Base-by-base conservation (phyloP, 495 filamentous ascomycete species). In the Diplogelasinospora grovesii region DNA sequence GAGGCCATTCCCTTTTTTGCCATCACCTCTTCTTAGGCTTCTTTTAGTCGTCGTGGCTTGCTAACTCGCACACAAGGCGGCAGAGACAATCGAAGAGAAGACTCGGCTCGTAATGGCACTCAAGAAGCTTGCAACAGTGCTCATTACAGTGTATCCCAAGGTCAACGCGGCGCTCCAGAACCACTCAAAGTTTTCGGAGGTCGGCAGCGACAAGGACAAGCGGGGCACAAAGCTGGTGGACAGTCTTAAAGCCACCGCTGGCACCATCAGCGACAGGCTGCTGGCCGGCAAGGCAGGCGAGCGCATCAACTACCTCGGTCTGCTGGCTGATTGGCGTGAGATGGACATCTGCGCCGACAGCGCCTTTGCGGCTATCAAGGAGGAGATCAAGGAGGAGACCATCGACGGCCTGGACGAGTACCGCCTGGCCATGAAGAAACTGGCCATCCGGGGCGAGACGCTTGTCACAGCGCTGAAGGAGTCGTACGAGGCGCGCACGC, bases 271-370 rank as follows among this genome's bases (percentile, higher is more conserved):
- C 14, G 30, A 33, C 30, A 15, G 9, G 30, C 30, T 33, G 5
- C 30, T 33, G 3, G 30, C 30, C 4, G 30, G 30, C 4, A 3
- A 10, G 30, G 30, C 30, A 18, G 30, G 30, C 30, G 30, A 33
- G 30, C 30, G 30, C 30, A 18, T 33, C 13, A 10, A 33, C 30
- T 33, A 33, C 14, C 30, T 33, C 4, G 30, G 30, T 15, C 30
- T 33, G 3, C 11, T n/a, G 13, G 30, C 30, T 5, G 6, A 18
- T 18, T 33, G 30, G 30, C 30, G 30, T 10, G 30, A 33, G 30
- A 33, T 33, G 30, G 30, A 33, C 30, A 33, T 33, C 2, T 18
- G 30, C 30, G 20, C 30, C 30, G 30, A 33, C 30, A 33, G 30
- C 14, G 30, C 30, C 4, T 33, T 33, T 18, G 6, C 30, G 4